Percentiles rank a stretch among this genome's conserved stretches.
These are phyloP conservation scores for Nitzschia sp. DNA, from an alignment of 108 stramenopile species.

Conservation along the genomic window DNA sequence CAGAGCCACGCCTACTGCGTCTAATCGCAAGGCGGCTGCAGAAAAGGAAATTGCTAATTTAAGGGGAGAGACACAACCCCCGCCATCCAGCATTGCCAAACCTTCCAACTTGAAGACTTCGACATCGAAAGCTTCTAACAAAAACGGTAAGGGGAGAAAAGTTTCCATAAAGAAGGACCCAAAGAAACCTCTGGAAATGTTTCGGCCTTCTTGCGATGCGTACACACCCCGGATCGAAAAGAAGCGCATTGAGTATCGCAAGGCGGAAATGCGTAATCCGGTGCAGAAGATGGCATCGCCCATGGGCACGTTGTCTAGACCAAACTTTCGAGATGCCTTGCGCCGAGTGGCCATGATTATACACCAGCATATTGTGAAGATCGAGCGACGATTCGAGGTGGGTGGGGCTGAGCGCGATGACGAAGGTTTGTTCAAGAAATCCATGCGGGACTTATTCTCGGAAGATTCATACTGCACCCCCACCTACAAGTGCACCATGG, in stretches of 20 bases:
- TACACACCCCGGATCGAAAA: conserved; percentile 85
- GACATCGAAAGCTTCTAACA: neutral
- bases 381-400: conserved; percentile 74
- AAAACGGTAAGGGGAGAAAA: conserved; percentile 16
- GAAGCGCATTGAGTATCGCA: conserved; percentile 72
- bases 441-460: conserved; percentile 72
- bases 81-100: neutral
- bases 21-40: neutral
- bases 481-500: conserved; percentile 80
- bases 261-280: conserved; percentile 62
- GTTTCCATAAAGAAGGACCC: conserved; percentile 11
- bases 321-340: conserved; percentile 89
- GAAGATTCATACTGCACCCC: conserved; percentile 77
- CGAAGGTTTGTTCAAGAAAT: conserved; percentile 57
- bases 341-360: conserved; percentile 88
- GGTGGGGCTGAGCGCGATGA: conserved; percentile 27
- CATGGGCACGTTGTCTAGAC: conserved; percentile 83
- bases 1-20: neutral
- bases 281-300: conserved; percentile 64
- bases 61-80: neutral
- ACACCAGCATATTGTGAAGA: conserved; percentile 87
- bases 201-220: conserved; percentile 85
- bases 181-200: conserved; percentile 50
- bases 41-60: neutral
- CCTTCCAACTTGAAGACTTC: conserved; percentile 5